A percentile compares a stretch with the other conserved stretches of the same genome.
phyloP scores from a whole-genome alignment of 495 filamentous ascomycete species.

The Immersiella caudata region DNA sequence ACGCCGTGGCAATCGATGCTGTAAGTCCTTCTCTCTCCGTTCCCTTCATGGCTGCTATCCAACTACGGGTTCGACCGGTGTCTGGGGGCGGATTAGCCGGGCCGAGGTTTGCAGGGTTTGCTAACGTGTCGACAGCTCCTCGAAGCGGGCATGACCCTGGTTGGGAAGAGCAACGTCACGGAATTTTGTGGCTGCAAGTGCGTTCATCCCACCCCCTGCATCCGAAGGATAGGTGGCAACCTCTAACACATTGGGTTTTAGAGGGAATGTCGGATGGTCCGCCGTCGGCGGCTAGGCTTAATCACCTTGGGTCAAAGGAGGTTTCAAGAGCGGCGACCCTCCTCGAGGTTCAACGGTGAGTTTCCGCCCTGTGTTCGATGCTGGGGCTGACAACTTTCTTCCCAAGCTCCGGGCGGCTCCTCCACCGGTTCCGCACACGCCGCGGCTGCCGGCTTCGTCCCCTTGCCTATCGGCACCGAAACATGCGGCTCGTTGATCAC shows the following conservation, averaged over 20 bases:
- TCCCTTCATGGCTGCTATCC: too few species aligned
- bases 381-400: not conserved
- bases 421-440: not conserved
- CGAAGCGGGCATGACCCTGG: not conserved
- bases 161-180: not conserved
- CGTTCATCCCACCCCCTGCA: not conserved
- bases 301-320: not conserved
- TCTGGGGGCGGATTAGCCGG: too few species aligned
- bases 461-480: slow-evolving; percentile 2
- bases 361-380: not conserved
- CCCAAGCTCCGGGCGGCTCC: not conserved
- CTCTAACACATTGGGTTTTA: slow-evolving; percentile 1
- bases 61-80: too few species aligned
- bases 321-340: slow-evolving; percentile 4
- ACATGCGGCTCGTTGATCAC: not conserved
- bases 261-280: slow-evolving; percentile 5
- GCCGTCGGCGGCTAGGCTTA: not conserved
- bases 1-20: not conserved
- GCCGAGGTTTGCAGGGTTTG: too few species aligned
- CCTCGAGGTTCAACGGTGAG: not conserved
- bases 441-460: slow-evolving; percentile 3
- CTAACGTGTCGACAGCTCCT: too few species aligned
- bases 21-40: not conserved
- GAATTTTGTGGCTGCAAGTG: slow-evolving; percentile 12
- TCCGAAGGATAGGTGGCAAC: not conserved